A percentile compares a stretch with the other conserved stretches of the same genome.
Evolutionary conservation across 2,329 filamentous ascomycete species (phyloP).

Genomic region (Colletotrichum sidae): DNA sequence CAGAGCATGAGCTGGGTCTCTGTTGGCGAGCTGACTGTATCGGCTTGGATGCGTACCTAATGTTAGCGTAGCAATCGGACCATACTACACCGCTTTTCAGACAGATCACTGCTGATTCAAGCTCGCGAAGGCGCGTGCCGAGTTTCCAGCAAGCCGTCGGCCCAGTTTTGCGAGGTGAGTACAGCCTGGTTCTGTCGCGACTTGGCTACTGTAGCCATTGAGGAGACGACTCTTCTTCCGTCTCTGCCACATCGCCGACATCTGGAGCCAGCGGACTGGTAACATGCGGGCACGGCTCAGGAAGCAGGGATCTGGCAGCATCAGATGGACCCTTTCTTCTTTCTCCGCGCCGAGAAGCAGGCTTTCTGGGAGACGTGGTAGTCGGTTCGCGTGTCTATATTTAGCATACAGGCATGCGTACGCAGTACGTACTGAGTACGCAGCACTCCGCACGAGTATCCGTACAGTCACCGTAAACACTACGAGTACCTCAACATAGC

Average conservation of each 20-base stretch:
- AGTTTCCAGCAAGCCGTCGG: not conserved
- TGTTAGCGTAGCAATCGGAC: conserved; percentile 1
- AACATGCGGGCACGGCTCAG: conserved; percentile 4
- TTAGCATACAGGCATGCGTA: no score
- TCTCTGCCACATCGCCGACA: not conserved
- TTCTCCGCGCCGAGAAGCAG: conserved; percentile 10
- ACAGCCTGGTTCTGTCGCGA: conserved; percentile 2
- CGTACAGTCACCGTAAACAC: no score
- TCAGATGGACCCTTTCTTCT: conserved; percentile 11
- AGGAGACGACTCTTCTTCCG: not conserved
- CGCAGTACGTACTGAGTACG: no score
- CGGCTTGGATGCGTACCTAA: not conserved
- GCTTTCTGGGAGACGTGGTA: conserved; percentile 6
- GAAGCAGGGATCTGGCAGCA: conserved; percentile 3
- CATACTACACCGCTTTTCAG: no score
- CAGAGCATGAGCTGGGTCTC: conserved; percentile 14
- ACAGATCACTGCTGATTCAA: no score
- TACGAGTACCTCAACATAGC: no score
- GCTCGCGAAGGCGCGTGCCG: not conserved
- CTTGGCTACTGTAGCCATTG: conserved; percentile 9
- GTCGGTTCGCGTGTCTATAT: no score
- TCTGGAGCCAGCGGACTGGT: conserved; percentile 8
- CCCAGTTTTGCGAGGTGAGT: conserved; percentile 6
- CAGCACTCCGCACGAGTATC: no score
- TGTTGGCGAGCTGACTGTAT: conserved; percentile 6